Conservation (phyloP, 2,329 filamentous ascomycete species). For the Plectosphaerella plurivora region DNA sequence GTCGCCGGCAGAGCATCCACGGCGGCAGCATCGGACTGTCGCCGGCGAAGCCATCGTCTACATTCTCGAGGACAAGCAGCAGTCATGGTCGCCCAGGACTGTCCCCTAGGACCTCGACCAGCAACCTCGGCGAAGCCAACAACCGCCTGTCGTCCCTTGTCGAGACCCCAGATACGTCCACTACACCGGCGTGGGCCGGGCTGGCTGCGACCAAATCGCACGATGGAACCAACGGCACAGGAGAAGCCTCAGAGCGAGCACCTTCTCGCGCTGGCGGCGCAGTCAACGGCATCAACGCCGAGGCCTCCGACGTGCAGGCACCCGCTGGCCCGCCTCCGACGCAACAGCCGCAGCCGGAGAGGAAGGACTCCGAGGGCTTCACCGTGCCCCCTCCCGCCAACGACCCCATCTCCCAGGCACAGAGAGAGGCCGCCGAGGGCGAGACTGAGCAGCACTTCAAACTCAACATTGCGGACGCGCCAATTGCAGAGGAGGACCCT, state of each 20-base stretch:
- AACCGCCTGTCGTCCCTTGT: slow-evolving; percentile 51
- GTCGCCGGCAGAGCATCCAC: slow-evolving; percentile 63
- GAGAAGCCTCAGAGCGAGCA: slow-evolving; percentile 27
- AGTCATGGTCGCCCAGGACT: slow-evolving; percentile 38
- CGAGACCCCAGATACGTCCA: slow-evolving; percentile 46
- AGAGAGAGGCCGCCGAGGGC: slow-evolving; percentile 58
- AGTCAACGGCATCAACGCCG: slow-evolving; percentile 44
- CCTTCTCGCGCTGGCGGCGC: slow-evolving; percentile 25
- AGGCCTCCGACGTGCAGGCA: slow-evolving; percentile 46
- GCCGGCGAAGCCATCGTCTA: slow-evolving; percentile 39
- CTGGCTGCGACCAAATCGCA: not conserved
- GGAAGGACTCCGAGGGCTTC: slow-evolving; percentile 72
- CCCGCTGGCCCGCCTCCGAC: slow-evolving; percentile 47
- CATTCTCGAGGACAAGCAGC: slow-evolving; percentile 57
- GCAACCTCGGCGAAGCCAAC: slow-evolving; percentile 51
- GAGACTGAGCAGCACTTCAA: slow-evolving; percentile 68
- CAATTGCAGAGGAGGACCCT: slow-evolving; percentile 73
- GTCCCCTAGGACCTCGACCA: slow-evolving; percentile 56
- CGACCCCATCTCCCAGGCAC: slow-evolving; percentile 66
- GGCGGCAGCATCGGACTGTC: slow-evolving; percentile 55
- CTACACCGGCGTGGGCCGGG: slow-evolving; percentile 7
- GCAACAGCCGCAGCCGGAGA: slow-evolving; percentile 29
- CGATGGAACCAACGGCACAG: slow-evolving; percentile 43
- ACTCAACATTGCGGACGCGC: slow-evolving; percentile 73
- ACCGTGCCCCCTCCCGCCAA: slow-evolving; percentile 62